Base-by-base conservation (phyloP, 768 basidiomycete species). In the Suillus weaverae region DNA sequence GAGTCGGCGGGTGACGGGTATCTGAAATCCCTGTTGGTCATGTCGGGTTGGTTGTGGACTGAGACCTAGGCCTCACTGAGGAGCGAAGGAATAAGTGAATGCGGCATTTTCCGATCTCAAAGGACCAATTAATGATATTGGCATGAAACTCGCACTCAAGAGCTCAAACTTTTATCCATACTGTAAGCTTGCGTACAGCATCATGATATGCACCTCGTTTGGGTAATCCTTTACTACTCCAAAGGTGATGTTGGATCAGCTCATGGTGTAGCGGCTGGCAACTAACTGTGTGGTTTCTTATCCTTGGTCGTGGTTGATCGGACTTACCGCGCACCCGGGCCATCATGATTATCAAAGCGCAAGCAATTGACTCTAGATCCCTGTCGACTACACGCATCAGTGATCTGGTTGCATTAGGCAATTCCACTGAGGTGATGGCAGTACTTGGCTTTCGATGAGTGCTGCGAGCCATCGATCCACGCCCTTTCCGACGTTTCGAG, bases 11-110 rank as follows among this genome's bases (percentile, higher is more conserved):
- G 32, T 10, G 67, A 64, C 10, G 66, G 55, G n/a, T 61, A 63
- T 50, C 41, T 59, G 43, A 36, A 22, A 14, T 57, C 18, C 26
- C 60, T 38, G 63, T 13, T 67, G 67, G 72, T 60, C 76, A 77
- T 76, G 55, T 66, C 56, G 60, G 61, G 66, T 57, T 26, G 61
- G 66, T 57, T 26, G 56, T 16, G 18, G 22, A 39, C 26, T 26
- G 26, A 26, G 26, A 26, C 26, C 26, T 26, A 26, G 26, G 13
- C 5, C 1, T 22, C 48, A 39, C 1, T 26, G 26, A 26, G 56
- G 56, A 57, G 38, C 16, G 56, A 30, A 57, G 20, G 38, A 7
- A 22, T n/a, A 10, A 39, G 38, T 26, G 36, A 38, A 39, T 9
- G 16, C 56, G 56, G 56, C 56, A 39, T 39, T 39, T 57, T 22